These are phyloP conservation scores for Apophysomyces trapeziformis DNA, from an alignment of 371 early-diverging fungal species.

Conservation along the genomic window DNA sequence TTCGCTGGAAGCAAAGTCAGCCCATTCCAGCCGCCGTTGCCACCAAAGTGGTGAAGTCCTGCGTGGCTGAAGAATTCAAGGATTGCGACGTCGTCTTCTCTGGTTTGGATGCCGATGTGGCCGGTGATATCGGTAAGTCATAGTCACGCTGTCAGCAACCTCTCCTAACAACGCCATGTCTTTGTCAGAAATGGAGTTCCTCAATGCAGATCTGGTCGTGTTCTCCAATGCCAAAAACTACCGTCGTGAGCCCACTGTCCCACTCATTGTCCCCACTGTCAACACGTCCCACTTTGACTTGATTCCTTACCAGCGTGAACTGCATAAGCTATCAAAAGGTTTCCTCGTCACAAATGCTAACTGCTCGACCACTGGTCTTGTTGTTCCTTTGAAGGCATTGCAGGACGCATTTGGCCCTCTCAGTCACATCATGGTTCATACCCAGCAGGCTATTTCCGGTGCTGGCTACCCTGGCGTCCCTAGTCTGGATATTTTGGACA, in stretches of 20 bases:
- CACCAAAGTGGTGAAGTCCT: constrained; percentile 67
- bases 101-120: constrained; percentile 91
- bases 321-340: constrained; percentile 73
- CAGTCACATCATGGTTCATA: constrained; percentile 77
- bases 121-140: constrained; percentile 84
- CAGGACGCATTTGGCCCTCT: constrained; percentile 89
- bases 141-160: background rate
- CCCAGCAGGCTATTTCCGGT: constrained; percentile 96
- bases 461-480: constrained; percentile 97
- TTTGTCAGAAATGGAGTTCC: constrained; percentile 78
- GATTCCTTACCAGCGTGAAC: constrained; percentile 74
- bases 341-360: constrained; percentile 97
- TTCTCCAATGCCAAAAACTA: constrained; percentile 97
- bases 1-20: constrained; percentile 88
- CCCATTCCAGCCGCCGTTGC: constrained; percentile 72
- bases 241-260: constrained; percentile 86
- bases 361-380: constrained; percentile 95
- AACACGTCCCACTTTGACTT: constrained; percentile 88
- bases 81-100: constrained; percentile 93
- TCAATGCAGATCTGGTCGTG: constrained; percentile 82
- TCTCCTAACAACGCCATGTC: background rate
- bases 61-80: constrained; percentile 75
- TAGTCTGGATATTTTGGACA: constrained; percentile 92
- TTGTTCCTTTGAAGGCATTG: constrained; percentile 89
- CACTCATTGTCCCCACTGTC: constrained; percentile 91